phyloP scores from a whole-genome alignment of 2,329 filamentous ascomycete genomes.

The Botrytis deweyae region DNA sequence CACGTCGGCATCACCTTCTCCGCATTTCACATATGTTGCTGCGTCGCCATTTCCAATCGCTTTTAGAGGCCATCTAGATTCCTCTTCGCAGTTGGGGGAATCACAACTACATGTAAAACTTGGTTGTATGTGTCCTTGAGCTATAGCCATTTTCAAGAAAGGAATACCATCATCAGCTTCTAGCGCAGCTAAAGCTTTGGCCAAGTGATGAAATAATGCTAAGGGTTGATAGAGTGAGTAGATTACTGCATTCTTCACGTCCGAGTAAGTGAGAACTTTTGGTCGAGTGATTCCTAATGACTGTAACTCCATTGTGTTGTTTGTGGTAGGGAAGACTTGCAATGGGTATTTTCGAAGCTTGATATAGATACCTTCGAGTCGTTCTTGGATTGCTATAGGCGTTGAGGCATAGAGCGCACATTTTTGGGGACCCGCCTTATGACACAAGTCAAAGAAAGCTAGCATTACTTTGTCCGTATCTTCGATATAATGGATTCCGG shows the following conservation, averaged over 20 bases:
- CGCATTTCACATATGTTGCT: slow-evolving; percentile 43
- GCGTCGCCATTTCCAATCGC: slow-evolving; percentile 28
- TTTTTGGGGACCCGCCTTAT: background rate
- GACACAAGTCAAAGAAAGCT: background rate
- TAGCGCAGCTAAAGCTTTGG: slow-evolving; percentile 33
- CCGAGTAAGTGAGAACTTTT: slow-evolving; percentile 37
- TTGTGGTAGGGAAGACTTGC: slow-evolving; percentile 30
- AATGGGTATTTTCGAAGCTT: slow-evolving; percentile 22
- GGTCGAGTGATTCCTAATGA: slow-evolving; percentile 27
- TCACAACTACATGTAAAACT: slow-evolving; percentile 36
- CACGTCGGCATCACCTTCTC: slow-evolving; percentile 45
- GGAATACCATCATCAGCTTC: slow-evolving; percentile 45
- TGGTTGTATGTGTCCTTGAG: slow-evolving; percentile 30
- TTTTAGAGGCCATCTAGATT: slow-evolving; percentile 31
- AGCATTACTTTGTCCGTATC: slow-evolving; percentile 32
- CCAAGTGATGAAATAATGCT: slow-evolving; percentile 34
- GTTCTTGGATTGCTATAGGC: background rate
- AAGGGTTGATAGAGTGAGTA: slow-evolving; percentile 37
- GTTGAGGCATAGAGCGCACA: background rate
- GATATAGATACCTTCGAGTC: background rate
- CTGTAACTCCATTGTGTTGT: slow-evolving; percentile 29
- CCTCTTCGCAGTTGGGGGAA: slow-evolving; percentile 11
- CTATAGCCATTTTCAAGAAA: slow-evolving; percentile 35
- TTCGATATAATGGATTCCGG: slow-evolving; percentile 45
- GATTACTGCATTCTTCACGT: slow-evolving; percentile 34